phyloP scores from a whole-genome alignment of 2,329 filamentous ascomycete genomes.

The Phaeoacremonium minimum region DNA sequence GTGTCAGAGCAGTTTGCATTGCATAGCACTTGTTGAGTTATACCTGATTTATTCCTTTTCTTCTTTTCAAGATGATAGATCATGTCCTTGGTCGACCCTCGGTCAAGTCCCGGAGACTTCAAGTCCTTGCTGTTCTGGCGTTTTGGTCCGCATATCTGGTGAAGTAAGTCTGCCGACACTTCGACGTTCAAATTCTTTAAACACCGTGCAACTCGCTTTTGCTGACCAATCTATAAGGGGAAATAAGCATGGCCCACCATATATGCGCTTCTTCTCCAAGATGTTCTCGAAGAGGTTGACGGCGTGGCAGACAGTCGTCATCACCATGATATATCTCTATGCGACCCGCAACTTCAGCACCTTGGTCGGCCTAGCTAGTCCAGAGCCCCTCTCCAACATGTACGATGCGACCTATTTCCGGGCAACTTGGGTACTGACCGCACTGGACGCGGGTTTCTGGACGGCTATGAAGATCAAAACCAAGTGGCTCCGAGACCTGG shows the following conservation, averaged over 20 bases:
- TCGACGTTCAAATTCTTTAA: neutral
- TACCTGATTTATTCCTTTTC: neutral
- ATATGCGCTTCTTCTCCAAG: slow-evolving; percentile 66
- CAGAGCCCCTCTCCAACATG: slow-evolving; percentile 89
- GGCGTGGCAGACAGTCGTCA: slow-evolving; percentile 82
- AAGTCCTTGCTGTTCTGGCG: slow-evolving; percentile 84
- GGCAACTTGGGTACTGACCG: slow-evolving; percentile 94
- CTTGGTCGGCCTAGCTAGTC: slow-evolving; percentile 82
- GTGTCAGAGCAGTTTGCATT: no score
- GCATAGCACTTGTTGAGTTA: no score
- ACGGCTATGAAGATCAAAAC: slow-evolving; percentile 86
- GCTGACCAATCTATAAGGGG: slow-evolving; percentile 49
- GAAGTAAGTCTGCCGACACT: slow-evolving; percentile 43
- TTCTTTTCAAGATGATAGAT: slow-evolving; percentile 56
- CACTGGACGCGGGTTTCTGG: slow-evolving; percentile 95
- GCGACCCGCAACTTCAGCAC: slow-evolving; percentile 90
- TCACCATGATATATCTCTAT: slow-evolving; percentile 89
- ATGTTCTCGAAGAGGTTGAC: slow-evolving; percentile 69
- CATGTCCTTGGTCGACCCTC: slow-evolving; percentile 91
- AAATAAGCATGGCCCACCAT: slow-evolving; percentile 81
- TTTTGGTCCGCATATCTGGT: slow-evolving; percentile 88
- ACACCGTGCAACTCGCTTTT: slow-evolving; percentile 12
- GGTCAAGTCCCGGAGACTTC: slow-evolving; percentile 84
- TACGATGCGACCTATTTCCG: slow-evolving; percentile 92
- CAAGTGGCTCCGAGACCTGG: slow-evolving; percentile 77